These are phyloP conservation scores for Fusarium anguioides DNA, from an alignment of 2,329 filamentous ascomycete species.

Conservation along the genomic window DNA sequence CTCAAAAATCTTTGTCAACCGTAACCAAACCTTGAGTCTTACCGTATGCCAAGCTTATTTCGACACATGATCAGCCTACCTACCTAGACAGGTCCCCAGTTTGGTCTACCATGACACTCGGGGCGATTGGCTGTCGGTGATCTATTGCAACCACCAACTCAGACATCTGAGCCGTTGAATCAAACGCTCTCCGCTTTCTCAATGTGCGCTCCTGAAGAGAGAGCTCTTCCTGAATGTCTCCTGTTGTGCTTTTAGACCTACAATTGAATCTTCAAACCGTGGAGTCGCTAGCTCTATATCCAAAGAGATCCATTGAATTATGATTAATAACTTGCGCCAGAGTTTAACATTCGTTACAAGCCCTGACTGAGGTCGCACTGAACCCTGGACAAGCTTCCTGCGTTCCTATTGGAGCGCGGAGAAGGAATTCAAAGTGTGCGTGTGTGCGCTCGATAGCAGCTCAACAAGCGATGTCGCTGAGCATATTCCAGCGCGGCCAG, in stretches of 20 bases:
- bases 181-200: conserved; percentile 23
- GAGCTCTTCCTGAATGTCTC: conserved; percentile 9
- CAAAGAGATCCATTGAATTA: conserved; percentile 4
- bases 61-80: conserved; percentile 37
- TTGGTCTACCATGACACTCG: conserved; percentile 32
- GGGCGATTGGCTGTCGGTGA: conserved; percentile 39
- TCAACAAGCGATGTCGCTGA: conserved; percentile 37
- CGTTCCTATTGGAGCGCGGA: conserved; percentile 35
- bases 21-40: conserved; percentile 14
- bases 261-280: conserved; percentile 27
- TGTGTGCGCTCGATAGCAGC: conserved; percentile 30
- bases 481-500: conserved; percentile 18
- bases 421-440: conserved; percentile 26
- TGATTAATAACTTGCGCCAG: conserved; percentile 32
- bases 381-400: conserved; percentile 33
- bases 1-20: conserved; percentile 1
- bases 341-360: conserved; percentile 15
- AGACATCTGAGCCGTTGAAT: conserved; percentile 32
- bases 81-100: conserved; percentile 33
- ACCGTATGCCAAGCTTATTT: conserved; percentile 32
- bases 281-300: conserved; percentile 1
- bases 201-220: conserved; percentile 9
- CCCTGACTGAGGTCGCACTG: conserved; percentile 36
- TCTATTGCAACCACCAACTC: conserved; percentile 36
- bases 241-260: neutral